Percentiles rank a stretch among this genome's conserved stretches.
Conservation (phyloP, 2,329 filamentous ascomycete species). For the Dothiorella sarmentorum region DNA sequence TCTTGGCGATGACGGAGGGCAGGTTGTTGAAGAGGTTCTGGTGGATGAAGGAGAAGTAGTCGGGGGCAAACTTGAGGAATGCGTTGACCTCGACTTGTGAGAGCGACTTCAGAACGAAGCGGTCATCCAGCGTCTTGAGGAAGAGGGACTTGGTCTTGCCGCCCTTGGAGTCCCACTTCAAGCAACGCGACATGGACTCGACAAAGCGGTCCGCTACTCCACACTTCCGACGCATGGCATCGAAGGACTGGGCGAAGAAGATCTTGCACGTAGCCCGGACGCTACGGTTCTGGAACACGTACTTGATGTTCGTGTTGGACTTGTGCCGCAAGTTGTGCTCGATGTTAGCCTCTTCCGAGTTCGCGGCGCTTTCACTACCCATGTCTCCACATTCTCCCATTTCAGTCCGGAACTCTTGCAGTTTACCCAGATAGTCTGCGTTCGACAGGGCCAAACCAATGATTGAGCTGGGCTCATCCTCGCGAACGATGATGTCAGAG, state of each 20-base stretch:
- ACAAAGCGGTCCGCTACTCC: slow-evolving; percentile 91
- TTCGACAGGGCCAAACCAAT: slow-evolving; percentile 90
- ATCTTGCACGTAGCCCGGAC: slow-evolving; percentile 97
- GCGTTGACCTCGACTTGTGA: slow-evolving; percentile 89
- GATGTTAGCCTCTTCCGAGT: slow-evolving; percentile 63
- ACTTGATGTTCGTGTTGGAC: slow-evolving; percentile 91
- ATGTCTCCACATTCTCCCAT: slow-evolving; percentile 22
- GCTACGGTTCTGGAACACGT: slow-evolving; percentile 90
- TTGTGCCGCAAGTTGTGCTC: slow-evolving; percentile 80
- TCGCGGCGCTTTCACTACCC: slow-evolving; percentile 24
- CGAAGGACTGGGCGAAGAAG: slow-evolving; percentile 97
- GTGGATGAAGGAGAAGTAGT: slow-evolving; percentile 96
- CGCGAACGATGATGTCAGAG: slow-evolving; percentile 92
- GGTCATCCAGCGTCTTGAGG: slow-evolving; percentile 91
- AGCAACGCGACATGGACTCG: slow-evolving; percentile 88
- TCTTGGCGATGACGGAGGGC: slow-evolving; percentile 96
- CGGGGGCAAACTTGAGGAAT: slow-evolving; percentile 91
- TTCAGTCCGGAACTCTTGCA: slow-evolving; percentile 60
- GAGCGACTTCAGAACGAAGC: slow-evolving; percentile 87
- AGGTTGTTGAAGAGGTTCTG: slow-evolving; percentile 90
- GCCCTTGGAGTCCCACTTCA: slow-evolving; percentile 97
- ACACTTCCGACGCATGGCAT: slow-evolving; percentile 88
- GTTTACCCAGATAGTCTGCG: slow-evolving; percentile 78
- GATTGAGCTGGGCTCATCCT: slow-evolving; percentile 94
- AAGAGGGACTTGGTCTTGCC: slow-evolving; percentile 98